A percentile compares a stretch with the other conserved stretches of the same genome.
Evolutionary conservation across 2,329 filamentous ascomycete genomes (phyloP).

Genomic region (Xylariales sp.): DNA sequence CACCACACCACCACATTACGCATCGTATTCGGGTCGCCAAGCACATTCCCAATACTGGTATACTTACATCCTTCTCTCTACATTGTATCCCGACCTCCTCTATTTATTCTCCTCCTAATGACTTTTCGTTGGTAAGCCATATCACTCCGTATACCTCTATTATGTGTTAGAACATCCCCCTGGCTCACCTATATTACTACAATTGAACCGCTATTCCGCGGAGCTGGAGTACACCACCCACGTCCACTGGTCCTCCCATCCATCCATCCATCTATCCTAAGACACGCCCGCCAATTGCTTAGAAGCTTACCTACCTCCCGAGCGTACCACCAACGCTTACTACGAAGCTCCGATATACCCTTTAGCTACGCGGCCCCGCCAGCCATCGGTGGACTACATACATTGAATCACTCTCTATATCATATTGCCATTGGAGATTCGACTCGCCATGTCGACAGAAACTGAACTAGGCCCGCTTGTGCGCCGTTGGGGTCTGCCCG

Average conservation of each 20-base stretch:
- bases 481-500: slow-evolving; percentile 64
- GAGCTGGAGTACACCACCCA: slow-evolving; percentile 3
- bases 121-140: slow-evolving; percentile 2
- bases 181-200: slow-evolving; percentile 5
- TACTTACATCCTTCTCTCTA: too few relatives aligned
- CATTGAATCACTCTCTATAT: not conserved
- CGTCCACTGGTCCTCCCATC: not conserved
- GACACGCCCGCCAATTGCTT: not conserved
- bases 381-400: not conserved
- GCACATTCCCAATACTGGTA: not conserved
- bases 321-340: not conserved
- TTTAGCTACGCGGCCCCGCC: not conserved
- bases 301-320: not conserved
- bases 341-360: slow-evolving; percentile 7
- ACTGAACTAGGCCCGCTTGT: slow-evolving; percentile 59
- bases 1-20: too few relatives aligned
- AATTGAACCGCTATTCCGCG: not conserved
- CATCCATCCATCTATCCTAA: not conserved
- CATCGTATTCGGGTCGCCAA: not conserved
- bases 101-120: slow-evolving; percentile 3
- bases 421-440: slow-evolving; percentile 4
- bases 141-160: not conserved
- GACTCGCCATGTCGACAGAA: slow-evolving; percentile 38
- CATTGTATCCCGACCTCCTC: slow-evolving; percentile 2
- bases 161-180: slow-evolving; percentile 6